A percentile compares a stretch with the other conserved stretches of the same genome.
Evolutionary conservation across 768 basidiomycete species (phyloP).

Genomic region (Termitomyces sp.): DNA sequence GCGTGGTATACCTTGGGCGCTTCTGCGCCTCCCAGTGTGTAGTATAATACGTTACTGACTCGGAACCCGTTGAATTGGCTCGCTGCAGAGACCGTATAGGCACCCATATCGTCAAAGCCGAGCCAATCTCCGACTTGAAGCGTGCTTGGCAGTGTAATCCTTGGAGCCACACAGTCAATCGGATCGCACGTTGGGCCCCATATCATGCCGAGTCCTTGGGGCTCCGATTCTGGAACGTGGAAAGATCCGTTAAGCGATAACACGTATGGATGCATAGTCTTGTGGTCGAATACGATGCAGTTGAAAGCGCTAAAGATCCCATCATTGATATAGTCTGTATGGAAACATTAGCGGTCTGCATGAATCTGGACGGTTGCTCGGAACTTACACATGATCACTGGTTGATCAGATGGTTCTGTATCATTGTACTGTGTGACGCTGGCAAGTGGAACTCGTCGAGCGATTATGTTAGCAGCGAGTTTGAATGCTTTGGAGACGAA

Average conservation of each 20-base stretch:
- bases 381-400: slow-evolving; percentile 83
- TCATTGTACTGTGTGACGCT: slow-evolving; percentile 21
- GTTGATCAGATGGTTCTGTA: slow-evolving; percentile 30
- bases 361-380: neutral
- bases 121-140: slow-evolving; percentile 96
- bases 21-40: slow-evolving; percentile 61
- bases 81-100: slow-evolving; percentile 95
- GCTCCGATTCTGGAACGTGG: slow-evolving; percentile 40
- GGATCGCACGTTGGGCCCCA: slow-evolving; percentile 99
- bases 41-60: slow-evolving; percentile 75
- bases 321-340: slow-evolving; percentile 95
- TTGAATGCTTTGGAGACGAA: slow-evolving; percentile 91
- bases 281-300: slow-evolving; percentile 97
- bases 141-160: slow-evolving; percentile 52
- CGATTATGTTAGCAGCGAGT: slow-evolving; percentile 90
- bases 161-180: slow-evolving; percentile 83
- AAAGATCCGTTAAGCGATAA: slow-evolving; percentile 66
- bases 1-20: slow-evolving; percentile 43
- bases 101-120: slow-evolving; percentile 95
- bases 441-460: slow-evolving; percentile 59
- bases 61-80: slow-evolving; percentile 94
- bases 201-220: slow-evolving; percentile 56
- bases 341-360: slow-evolving; percentile 3
- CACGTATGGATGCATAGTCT: slow-evolving; percentile 77
- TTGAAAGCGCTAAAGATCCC: slow-evolving; percentile 97